phyloP scores from a whole-genome alignment of 2,329 filamentous ascomycete species.

The Hymenoscyphus infarciens region DNA sequence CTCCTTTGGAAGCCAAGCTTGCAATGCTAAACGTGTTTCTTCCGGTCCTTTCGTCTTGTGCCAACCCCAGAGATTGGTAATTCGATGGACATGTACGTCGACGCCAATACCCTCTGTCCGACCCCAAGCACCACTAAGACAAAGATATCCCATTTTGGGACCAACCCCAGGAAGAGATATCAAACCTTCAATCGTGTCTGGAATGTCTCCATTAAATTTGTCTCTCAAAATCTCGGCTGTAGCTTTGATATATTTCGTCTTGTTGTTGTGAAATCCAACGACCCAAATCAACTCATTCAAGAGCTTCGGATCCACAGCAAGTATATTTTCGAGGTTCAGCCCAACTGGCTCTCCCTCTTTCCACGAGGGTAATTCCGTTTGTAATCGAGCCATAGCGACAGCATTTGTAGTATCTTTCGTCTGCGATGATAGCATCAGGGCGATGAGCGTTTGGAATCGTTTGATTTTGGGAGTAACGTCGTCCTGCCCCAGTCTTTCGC shows the following conservation, averaged over 20 bases:
- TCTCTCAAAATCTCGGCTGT: constrained; percentile 59
- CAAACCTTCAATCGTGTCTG: constrained; percentile 60
- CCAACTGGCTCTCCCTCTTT: constrained; percentile 37
- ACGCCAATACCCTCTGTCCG: constrained; percentile 53
- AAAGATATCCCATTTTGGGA: constrained; percentile 73
- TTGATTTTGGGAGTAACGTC: constrained; percentile 47
- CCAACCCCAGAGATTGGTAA: constrained; percentile 74
- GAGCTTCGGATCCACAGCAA: constrained; percentile 53
- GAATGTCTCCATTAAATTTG: constrained; percentile 60
- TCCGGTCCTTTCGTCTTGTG: constrained; percentile 62
- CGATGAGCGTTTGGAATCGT: constrained; percentile 65
- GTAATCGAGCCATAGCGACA: constrained; percentile 62
- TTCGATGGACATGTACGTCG: constrained; percentile 72
- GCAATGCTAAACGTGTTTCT: constrained; percentile 59
- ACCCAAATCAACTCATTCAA: constrained; percentile 63
- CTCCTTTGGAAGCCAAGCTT: constrained; percentile 65
- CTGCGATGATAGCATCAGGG: constrained; percentile 69
- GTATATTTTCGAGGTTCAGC: constrained; percentile 60
- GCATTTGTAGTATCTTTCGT: constrained; percentile 73
- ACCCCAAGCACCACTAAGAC: constrained; percentile 67
- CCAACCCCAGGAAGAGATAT: constrained; percentile 66
- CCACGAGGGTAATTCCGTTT: constrained; percentile 52
- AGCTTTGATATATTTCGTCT: constrained; percentile 67
- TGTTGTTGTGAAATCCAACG: constrained; percentile 74
- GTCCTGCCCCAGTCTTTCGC: constrained; percentile 68